phyloP scores from a whole-genome alignment of 2,329 filamentous ascomycete genomes.

The Ascochyta fabae region DNA sequence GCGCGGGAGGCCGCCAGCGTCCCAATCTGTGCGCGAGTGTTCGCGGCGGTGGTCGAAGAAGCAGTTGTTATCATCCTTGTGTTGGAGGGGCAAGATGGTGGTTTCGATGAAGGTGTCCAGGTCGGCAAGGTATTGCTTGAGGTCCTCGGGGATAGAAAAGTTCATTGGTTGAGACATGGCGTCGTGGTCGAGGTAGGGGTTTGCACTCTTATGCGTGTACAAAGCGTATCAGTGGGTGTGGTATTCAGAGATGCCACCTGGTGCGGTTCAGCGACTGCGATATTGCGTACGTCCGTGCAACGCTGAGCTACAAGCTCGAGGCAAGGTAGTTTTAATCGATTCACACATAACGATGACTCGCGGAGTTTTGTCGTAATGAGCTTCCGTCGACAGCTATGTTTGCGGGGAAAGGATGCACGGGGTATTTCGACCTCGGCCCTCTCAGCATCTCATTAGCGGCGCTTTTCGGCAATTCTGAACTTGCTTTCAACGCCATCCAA shows the following conservation, averaged over 20 bases:
- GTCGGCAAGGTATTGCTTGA: constrained; percentile 56
- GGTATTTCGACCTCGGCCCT: constrained; percentile 11
- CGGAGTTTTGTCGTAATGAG: constrained; percentile 14
- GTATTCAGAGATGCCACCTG: constrained; percentile 1
- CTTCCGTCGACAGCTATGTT: not conserved
- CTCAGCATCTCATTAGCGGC: not conserved
- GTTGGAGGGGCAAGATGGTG: constrained; percentile 62
- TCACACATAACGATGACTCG: constrained; percentile 42
- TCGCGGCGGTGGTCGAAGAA: constrained; percentile 72
- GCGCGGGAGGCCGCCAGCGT: constrained; percentile 62
- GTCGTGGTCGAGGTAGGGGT: not conserved
- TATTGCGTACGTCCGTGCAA: not conserved
- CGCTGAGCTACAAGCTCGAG: not conserved
- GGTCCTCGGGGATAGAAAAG: constrained; percentile 61
- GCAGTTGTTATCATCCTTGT: constrained; percentile 64
- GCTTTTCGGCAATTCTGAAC: constrained; percentile 4
- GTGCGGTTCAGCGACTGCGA: constrained; percentile 8
- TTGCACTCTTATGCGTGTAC: not conserved
- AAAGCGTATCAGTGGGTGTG: not conserved
- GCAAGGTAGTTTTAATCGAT: constrained; percentile 23
- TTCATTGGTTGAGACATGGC: constrained; percentile 14
- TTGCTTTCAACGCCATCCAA: too few species aligned
- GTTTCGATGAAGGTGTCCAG: constrained; percentile 64
- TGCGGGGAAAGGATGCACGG: constrained; percentile 15
- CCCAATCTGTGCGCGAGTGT: constrained; percentile 67